Evolutionary conservation across 2,329 filamentous ascomycete species (phyloP).

Genomic region (Nemania sp.): DNA sequence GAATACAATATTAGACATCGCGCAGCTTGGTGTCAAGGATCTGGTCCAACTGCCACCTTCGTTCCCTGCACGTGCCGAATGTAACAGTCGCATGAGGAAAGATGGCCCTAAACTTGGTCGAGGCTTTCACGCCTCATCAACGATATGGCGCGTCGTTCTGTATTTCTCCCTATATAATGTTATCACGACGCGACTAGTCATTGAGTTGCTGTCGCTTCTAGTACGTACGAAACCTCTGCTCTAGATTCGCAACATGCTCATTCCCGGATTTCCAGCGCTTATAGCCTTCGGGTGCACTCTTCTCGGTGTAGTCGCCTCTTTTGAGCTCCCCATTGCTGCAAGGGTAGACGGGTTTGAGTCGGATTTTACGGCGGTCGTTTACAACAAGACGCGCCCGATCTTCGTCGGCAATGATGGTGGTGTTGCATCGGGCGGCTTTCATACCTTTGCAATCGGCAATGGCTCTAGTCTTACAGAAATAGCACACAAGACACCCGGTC

Average conservation of each 20-base stretch:
- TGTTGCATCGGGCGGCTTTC: conserved; percentile 48
- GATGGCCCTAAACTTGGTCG: not conserved
- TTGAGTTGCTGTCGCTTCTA: too few relatives aligned
- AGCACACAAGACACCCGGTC: conserved; percentile 42
- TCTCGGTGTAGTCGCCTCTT: not conserved
- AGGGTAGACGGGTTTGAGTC: conserved; percentile 45
- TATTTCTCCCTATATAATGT: not conserved
- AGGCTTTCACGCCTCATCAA: not conserved
- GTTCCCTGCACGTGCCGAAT: conserved; percentile 3
- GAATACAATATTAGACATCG: not conserved
- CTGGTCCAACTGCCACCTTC: conserved; percentile 1
- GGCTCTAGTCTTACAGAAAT: conserved; percentile 40
- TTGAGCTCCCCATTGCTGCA: conserved; percentile 33
- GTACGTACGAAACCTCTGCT: not conserved
- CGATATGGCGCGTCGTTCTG: not conserved
- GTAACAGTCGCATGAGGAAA: not conserved
- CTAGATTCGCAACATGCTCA: not conserved
- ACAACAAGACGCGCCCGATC: conserved; percentile 40
- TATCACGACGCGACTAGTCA: not conserved
- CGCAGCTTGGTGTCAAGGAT: conserved; percentile 6
- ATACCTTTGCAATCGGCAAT: conserved; percentile 41
- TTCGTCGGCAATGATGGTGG: conserved; percentile 52
- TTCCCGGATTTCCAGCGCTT: not conserved
- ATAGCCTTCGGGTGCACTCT: not conserved
- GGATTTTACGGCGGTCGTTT: conserved; percentile 47